These are phyloP conservation scores for Cyclotella baltica DNA, from an alignment of 108 stramenopile genomes.

Conservation along the genomic window DNA sequence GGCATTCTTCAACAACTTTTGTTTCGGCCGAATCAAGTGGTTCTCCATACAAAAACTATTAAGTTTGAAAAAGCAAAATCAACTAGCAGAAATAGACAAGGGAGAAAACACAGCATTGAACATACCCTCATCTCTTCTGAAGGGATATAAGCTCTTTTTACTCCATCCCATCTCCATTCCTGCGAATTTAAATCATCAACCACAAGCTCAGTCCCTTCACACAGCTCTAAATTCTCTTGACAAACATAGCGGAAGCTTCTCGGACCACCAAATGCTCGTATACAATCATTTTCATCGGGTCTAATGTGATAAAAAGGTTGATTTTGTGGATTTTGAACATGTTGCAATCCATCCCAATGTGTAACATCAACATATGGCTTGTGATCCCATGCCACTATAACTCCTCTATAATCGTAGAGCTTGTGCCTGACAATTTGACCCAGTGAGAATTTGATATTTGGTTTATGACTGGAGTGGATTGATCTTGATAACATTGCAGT, in stretches of 20 bases:
- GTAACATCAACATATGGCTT: constrained; percentile 73
- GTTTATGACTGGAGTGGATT: constrained; percentile 42
- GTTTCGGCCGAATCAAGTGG: constrained; percentile 60
- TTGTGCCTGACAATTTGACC: constrained; percentile 80
- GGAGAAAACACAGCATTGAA: background rate
- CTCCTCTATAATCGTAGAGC: constrained; percentile 79
- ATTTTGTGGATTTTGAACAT: constrained; percentile 68
- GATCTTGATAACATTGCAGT: constrained; percentile 62
- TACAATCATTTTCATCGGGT: constrained; percentile 74
- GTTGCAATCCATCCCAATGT: constrained; percentile 79
- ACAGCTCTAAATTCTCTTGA: constrained; percentile 76
- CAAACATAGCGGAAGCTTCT: constrained; percentile 78
- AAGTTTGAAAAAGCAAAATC: background rate
- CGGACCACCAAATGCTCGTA: constrained; percentile 71
- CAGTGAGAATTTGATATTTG: constrained; percentile 59
- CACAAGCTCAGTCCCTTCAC: constrained; percentile 62
- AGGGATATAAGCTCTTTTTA: constrained; percentile 49
- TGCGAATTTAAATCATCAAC: constrained; percentile 51
- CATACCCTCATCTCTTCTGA: constrained; percentile 53
- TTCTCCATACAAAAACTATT: constrained; percentile 63
- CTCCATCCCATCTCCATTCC: constrained; percentile 58
- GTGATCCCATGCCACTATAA: constrained; percentile 79
- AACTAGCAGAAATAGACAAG: background rate
- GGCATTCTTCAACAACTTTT: background rate
- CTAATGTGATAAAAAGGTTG: constrained; percentile 84